Percentiles rank a stretch among this genome's conserved stretches.
phyloP scores from a whole-genome alignment of 352 stramenopile species.

The Phytopythium delawarense region DNA sequence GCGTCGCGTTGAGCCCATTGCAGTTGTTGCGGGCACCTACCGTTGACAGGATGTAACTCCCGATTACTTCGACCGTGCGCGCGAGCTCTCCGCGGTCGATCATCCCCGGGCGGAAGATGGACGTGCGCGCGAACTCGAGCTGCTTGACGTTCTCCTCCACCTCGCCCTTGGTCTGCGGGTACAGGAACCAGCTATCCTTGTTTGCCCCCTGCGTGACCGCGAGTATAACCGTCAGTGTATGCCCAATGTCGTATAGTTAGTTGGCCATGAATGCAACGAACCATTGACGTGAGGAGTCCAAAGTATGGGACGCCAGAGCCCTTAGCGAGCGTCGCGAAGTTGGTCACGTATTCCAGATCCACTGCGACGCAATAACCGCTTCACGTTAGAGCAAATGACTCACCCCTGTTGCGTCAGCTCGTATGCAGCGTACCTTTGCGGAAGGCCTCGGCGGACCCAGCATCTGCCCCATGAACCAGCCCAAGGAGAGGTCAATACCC shows the following conservation, averaged over 20 bases:
- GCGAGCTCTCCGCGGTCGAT: constrained; percentile 49
- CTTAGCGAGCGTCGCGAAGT: constrained; percentile 43
- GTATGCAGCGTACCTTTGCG: constrained; percentile 31
- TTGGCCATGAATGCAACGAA: constrained; percentile 11
- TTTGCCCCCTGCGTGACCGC: constrained; percentile 29
- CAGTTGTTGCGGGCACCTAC: constrained; percentile 17
- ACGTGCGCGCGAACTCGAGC: constrained; percentile 46
- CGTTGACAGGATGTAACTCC: constrained; percentile 33
- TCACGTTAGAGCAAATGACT: background rate
- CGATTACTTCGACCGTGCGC: constrained; percentile 47
- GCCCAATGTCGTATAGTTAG: background rate
- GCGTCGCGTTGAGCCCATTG: background rate
- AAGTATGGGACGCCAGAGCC: constrained; percentile 45
- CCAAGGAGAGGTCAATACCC: background rate
- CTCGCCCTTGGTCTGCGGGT: constrained; percentile 66
- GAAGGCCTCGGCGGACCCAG: constrained; percentile 53
- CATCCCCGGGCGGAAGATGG: constrained; percentile 54
- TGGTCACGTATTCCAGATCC: constrained; percentile 59
- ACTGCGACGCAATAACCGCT: constrained; percentile 23
- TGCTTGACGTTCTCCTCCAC: constrained; percentile 52
- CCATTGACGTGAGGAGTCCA: constrained; percentile 46
- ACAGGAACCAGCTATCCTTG: constrained; percentile 76
- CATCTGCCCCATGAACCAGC: constrained; percentile 14
- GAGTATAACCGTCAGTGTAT: background rate
- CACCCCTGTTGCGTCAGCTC: background rate